Base-by-base conservation (phyloP, 2,329 filamentous ascomycete genomes). In the Ophiognomonia clavigignenti-juglandacearum region DNA sequence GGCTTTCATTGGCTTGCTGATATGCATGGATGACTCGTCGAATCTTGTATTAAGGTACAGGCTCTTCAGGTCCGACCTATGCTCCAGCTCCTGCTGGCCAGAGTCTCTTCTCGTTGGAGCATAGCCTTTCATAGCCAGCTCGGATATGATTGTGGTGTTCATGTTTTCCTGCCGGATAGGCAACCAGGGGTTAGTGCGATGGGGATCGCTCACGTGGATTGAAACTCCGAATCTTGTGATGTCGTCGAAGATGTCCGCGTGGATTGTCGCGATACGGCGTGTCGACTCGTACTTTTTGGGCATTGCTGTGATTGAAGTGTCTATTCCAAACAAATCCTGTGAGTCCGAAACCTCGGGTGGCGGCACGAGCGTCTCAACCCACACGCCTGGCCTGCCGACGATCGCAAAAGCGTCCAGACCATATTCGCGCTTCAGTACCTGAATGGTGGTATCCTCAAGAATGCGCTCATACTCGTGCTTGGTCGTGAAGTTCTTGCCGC, bases 171-270 rank as follows among this genome's bases (percentile, higher is more conserved):
- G 49, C 6, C 49, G 38, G 10, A 46, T n/a, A 4, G 38, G 38
- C 3, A 29, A 31, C 49, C 49, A 52, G 10, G 49, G 49, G 31
- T 49, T 49, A 6, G 40, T 39, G 8, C n/a, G 22, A 6, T 26
- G 26, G 2, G 49, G 49, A 5, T 52, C 46, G 11, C 49, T 42
- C 9, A 52, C 49, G 11, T 52, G 49, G 13, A 52, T 52, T 3
- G 49, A 52, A n/a, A 49, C 39, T 8, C 49, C 49, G 27, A 39
- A 49, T 11, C 44, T 42, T 7, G 49, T 45, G 29, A 52, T 52
- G 10, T 46, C 16, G 29, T 52, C 18, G 23, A 40, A 31, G n/a
- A 43, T 11, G 14, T 43, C 40, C 6, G 42, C 10, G 18, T 52
- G 46, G 13, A 52, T 18, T 6, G 49, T 52, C 18, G 49, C 49